Evolutionary conservation across 305 asterid species (phyloP), one percentile per base, ranked within the genome.

Genomic region (Solanum chacoense): DNA sequence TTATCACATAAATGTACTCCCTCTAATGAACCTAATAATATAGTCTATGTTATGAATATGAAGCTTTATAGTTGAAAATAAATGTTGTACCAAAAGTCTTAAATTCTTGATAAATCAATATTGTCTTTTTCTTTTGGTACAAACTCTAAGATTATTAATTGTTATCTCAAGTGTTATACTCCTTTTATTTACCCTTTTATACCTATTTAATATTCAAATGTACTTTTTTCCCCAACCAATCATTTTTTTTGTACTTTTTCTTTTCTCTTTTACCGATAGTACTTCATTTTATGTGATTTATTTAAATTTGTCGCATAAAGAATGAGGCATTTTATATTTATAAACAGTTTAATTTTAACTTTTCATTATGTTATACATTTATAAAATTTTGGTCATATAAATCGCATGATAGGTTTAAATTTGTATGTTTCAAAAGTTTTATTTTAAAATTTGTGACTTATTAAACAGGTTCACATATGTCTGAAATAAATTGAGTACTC

Each of bases 261-360:
- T 74, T 3, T 11, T 78, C 18, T 12, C n/a, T 24, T 24, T 26
- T 78, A 37, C 34, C 7, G 1, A 6, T 75, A 0, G 13, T 75
- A 9, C 8, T 75, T 20, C 8, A 76, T 0, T 20, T 0, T 35
- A 77, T 36, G 20, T 0, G 38, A 73, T 34, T 2, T 3, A 3
- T 13, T 2, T 4, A 4, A 14, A 14, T 45, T 45, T 45, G 22
- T 14, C 8, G 8, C 9, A 50, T 0, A 50, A 50, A 50, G 9
- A 16, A 0, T 0, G n/a, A 50, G 0, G 4, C n/a, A 12, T 28
- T 71, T 26, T 28, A 71, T 71, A 28, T 26, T 6, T 71, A 71
- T 1, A 26, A 26, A 28, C 4, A 12, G 0, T 71, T 71, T 11
- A 71, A 12, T 6, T 26, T 69, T 28, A 28, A 72, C 0, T 29